Percentiles rank a stretch among this genome's conserved stretches.
Conservation (phyloP, 176 grass and related monocot species). For the Hyparrhenia diplandra region DNA sequence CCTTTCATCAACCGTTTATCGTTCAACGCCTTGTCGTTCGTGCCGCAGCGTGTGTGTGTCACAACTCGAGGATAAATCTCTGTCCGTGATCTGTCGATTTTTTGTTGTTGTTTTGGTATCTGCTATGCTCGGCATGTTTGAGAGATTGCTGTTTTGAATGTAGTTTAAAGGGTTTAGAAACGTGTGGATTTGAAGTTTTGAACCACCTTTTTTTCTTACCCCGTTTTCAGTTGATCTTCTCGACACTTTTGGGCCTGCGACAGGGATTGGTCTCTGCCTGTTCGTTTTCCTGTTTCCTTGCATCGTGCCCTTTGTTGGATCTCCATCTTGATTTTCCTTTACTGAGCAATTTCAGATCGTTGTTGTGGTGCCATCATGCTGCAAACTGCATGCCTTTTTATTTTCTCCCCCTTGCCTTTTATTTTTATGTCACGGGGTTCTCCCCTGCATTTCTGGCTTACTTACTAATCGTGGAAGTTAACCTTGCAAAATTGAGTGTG, state of each 20-base stretch:
- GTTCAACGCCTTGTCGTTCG: background rate
- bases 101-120: background rate
- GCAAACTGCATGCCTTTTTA: background rate
- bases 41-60: background rate
- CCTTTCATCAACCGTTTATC: slow-evolving; percentile 1
- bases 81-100: background rate
- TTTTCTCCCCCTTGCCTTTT: background rate
- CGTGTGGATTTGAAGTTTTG: slow-evolving; percentile 2
- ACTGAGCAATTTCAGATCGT: background rate
- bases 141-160: background rate
- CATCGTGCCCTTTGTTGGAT: background rate
- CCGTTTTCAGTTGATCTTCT: background rate
- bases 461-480: background rate
- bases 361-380: background rate
- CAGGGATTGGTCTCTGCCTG: background rate
- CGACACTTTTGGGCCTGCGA: background rate
- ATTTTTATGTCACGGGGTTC: background rate
- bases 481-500: background rate
- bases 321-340: background rate
- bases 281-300: background rate
- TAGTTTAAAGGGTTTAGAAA: slow-evolving; percentile 24
- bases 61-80: background rate
- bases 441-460: background rate
- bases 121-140: background rate
- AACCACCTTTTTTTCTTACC: background rate